Evolutionary conservation across 2,329 filamentous ascomycete species (phyloP), one percentile per base, ranked within the genome.

Genomic region (Sporothrix inflata): DNA sequence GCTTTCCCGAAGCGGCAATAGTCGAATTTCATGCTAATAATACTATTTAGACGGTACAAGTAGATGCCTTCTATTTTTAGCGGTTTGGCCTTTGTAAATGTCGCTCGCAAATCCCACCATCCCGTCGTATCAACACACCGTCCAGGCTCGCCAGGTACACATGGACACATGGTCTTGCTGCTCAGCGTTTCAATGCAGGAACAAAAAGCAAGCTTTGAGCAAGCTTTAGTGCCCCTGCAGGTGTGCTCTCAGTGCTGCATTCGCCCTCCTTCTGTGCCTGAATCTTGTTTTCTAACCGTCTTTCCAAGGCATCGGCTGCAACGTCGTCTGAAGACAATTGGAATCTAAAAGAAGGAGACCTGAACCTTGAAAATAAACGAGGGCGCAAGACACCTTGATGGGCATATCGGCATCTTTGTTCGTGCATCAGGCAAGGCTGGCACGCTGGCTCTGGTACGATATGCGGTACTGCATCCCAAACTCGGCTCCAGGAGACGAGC

Each of bases 181-280:
- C 34, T 65, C 34, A 65, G 38, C 63, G 63, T 66, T 66, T 49
- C 63, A 47, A 66, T 34, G 63, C 42, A 65, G 38, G 60, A 49
- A 34, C 63, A 34, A 40, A 49, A 49, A 66, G 9, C 42, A 66
- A 66, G 63, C 63, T 49, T 66, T 45, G 21, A 8, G 1, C 60
- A 45, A 45, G 60, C n/a, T 27, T 1, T 19, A 12, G 27, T 16
- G 7, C 7, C 24, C 1, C 49, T 11, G 8, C 27, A 34, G 24
- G 7, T 34, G 53, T 57, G n/a, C n/a, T n/a, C n/a, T n/a, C n/a
- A n/a, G n/a, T n/a, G 14, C 14, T 34, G 49, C 34, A 8, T 38
- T 8, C 19, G 14, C 14, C 11, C 12, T 57, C 30, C 57, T 3
- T 14, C 14, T 16, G 14, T 34, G 19, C 27, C 27, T 63, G 57